Conservation (phyloP, 225 moss, liverwort and hornwort species). For the Polytrichum commune region DNA sequence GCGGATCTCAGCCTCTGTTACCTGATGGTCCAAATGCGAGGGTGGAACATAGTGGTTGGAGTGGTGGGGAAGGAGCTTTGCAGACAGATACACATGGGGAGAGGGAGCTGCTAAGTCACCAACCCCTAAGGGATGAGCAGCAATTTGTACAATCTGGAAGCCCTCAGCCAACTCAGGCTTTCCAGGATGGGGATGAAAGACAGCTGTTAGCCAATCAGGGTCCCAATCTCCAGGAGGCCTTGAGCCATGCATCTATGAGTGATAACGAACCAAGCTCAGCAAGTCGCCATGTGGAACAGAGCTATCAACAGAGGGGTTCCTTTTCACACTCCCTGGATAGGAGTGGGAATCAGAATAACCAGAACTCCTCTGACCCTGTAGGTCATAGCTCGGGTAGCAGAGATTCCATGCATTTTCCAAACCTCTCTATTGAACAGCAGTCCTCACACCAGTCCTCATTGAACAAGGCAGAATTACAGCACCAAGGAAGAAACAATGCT, state of each 20-base stretch:
- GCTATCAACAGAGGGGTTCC: slow-evolving; percentile 38
- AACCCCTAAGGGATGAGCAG: slow-evolving; percentile 39
- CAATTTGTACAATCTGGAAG: slow-evolving; percentile 38
- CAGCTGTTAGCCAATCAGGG: slow-evolving; percentile 38
- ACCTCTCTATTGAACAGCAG: slow-evolving; percentile 37
- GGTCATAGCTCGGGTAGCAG: slow-evolving; percentile 47
- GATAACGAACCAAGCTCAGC: slow-evolving; percentile 53
- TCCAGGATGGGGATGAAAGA: slow-evolving; percentile 46
- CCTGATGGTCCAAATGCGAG: slow-evolving; percentile 47
- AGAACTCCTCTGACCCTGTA: slow-evolving; percentile 36
- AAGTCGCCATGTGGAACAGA: slow-evolving; percentile 49
- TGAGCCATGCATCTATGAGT: slow-evolving; percentile 50
- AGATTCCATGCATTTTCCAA: slow-evolving; percentile 35
- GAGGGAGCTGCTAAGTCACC: slow-evolving; percentile 46
- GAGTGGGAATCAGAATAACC: slow-evolving; percentile 40
- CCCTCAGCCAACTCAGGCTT: slow-evolving; percentile 37
- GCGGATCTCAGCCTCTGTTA: slow-evolving; percentile 44
- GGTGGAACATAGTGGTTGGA: slow-evolving; percentile 62
- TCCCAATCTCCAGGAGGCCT: slow-evolving; percentile 42
- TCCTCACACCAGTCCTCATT: slow-evolving; percentile 29
- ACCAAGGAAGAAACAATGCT: slow-evolving; percentile 34
- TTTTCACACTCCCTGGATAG: slow-evolving; percentile 34
- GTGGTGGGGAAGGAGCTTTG: slow-evolving; percentile 48
- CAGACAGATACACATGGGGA: slow-evolving; percentile 57
- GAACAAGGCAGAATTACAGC: slow-evolving; percentile 38